Conservation (phyloP, 2,329 filamentous ascomycete genomes). For the Eutypa lata region DNA sequence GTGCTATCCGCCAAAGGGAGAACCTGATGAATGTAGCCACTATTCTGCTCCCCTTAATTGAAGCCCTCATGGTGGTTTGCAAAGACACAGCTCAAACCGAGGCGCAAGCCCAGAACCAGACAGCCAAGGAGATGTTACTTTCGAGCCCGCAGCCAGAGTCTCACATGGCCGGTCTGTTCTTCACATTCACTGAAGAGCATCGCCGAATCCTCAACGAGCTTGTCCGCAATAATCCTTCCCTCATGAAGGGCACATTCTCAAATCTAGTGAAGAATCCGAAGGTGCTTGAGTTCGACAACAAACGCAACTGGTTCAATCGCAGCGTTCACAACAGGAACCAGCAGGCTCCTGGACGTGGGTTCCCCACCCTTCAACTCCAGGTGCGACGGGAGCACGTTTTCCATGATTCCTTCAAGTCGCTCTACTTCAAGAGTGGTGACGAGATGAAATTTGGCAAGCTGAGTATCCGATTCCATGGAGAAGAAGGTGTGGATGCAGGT, state of each 20-base stretch:
- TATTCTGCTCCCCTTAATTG: constrained; percentile 89
- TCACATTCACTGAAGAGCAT: constrained; percentile 95
- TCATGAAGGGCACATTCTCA: constrained; percentile 98
- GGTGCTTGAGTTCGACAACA: constrained; percentile 98
- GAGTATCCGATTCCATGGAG: constrained; percentile 93
- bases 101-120: constrained; percentile 42
- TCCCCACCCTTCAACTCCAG: constrained; percentile 74
- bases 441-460: constrained; percentile 99
- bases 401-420: constrained; percentile 95
- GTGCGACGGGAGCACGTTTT: constrained; percentile 95
- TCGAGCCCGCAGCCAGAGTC: constrained; percentile 76
- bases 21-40: constrained; percentile 97
- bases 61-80: constrained; percentile 98
- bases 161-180: constrained; percentile 87
- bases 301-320: constrained; percentile 97
- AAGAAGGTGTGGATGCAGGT: constrained; percentile 96
- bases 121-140: constrained; percentile 65
- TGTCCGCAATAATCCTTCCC: constrained; percentile 91
- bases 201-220: constrained; percentile 97
- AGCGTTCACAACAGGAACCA: constrained; percentile 79
- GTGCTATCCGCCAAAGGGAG: constrained; percentile 83
- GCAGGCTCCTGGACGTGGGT: constrained; percentile 58
- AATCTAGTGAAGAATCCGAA: constrained; percentile 97
- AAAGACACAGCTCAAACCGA: constrained; percentile 90
- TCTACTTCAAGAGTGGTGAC: constrained; percentile 93